A percentile compares a stretch with the other conserved stretches of the same genome.
Conservation (phyloP, 257 asterid genomes). For the Misopates orontium region DNA sequence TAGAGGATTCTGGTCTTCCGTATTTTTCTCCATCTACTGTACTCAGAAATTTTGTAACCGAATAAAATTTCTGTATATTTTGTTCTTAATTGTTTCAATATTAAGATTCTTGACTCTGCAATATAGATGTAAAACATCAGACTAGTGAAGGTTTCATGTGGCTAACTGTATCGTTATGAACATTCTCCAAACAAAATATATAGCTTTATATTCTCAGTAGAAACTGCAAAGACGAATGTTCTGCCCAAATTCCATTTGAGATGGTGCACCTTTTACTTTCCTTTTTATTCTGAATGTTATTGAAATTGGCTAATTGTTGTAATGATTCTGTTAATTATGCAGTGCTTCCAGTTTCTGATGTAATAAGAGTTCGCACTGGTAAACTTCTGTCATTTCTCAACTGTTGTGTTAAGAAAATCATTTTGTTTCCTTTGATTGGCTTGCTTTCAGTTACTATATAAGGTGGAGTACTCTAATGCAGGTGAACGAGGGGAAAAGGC, state of each 20-base stretch:
- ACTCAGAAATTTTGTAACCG: no score
- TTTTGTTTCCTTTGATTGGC: not conserved
- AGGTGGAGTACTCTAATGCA: slow-evolving; percentile 25
- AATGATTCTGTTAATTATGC: slow-evolving; percentile 39
- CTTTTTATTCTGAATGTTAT: not conserved
- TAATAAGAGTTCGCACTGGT: slow-evolving; percentile 95
- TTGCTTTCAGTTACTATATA: slow-evolving; percentile 3
- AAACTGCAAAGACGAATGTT: not conserved
- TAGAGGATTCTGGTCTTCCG: not conserved
- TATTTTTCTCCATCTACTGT: not conserved
- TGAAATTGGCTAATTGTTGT: not conserved
- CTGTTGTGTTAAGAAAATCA: not conserved
- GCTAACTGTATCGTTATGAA: not conserved
- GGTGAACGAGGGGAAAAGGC: slow-evolving; percentile 91
- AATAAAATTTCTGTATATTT: no score
- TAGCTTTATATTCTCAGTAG: not conserved
- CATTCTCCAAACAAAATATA: not conserved
- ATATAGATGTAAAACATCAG: no score
- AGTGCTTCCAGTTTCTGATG: slow-evolving; percentile 85
- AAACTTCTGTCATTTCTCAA: slow-evolving; percentile 15
- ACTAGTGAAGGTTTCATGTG: not conserved
- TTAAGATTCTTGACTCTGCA: no score
- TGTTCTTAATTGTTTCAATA: no score
- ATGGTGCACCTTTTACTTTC: not conserved
- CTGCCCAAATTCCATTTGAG: not conserved